Evolutionary conservation across 164 flowering plant species (phyloP).

Genomic region (Macadamia tetraphylla): DNA sequence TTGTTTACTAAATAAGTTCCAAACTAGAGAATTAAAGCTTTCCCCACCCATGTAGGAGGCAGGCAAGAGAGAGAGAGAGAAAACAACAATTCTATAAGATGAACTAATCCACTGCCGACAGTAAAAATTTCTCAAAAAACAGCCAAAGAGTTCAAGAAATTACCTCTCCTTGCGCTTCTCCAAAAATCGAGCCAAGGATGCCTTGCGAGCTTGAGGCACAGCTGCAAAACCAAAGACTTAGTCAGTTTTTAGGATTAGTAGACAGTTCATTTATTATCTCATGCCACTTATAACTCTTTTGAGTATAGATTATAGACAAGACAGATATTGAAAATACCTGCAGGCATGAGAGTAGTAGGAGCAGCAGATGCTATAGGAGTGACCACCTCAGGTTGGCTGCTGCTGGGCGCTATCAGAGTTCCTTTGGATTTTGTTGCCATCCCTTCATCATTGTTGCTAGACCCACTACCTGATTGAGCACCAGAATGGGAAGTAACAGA

Average conservation of each 20-base stretch:
- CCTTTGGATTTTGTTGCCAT: slow-evolving; percentile 31
- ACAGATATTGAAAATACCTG: slow-evolving; percentile 34
- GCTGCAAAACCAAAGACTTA: slow-evolving; percentile 28
- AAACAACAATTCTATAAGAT: too few relatives aligned
- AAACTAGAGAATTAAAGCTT: too few relatives aligned
- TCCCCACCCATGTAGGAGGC: not conserved
- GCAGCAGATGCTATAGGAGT: slow-evolving; percentile 29
- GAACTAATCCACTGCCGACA: not conserved
- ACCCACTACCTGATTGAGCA: slow-evolving; percentile 49
- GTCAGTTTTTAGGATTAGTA: too few relatives aligned
- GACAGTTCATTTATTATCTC: too few relatives aligned
- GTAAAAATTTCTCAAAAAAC: not conserved
- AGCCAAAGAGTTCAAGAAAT: slow-evolving; percentile 5
- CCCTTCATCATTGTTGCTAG: slow-evolving; percentile 46
- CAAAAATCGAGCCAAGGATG: slow-evolving; percentile 77
- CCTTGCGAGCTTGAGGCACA: slow-evolving; percentile 85
- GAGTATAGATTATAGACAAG: too few relatives aligned
- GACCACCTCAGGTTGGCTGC: slow-evolving; percentile 34
- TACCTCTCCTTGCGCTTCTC: slow-evolving; percentile 96
- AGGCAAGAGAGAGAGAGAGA: too few relatives aligned
- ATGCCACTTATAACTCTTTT: too few relatives aligned
- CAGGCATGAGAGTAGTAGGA: slow-evolving; percentile 41
- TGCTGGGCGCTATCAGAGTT: slow-evolving; percentile 27
- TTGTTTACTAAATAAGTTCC: not conserved
- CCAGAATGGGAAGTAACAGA: slow-evolving; percentile 56